A percentile compares a stretch with the other conserved stretches of the same genome.
phyloP scores from a whole-genome alignment of 1,139 yeast genomes.

The Yamadazyma kanchanaburiensis region DNA sequence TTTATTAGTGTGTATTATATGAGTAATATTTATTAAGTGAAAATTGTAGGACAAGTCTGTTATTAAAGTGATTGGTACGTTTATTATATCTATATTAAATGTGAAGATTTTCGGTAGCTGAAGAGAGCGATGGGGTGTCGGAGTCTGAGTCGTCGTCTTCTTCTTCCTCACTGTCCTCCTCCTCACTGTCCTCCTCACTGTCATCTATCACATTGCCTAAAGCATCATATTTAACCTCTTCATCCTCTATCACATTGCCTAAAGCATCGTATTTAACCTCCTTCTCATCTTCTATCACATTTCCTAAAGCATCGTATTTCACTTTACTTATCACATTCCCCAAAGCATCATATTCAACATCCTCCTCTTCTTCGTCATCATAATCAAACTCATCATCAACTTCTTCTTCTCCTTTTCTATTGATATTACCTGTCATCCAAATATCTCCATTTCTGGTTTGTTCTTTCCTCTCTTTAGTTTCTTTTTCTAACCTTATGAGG shows the following conservation, averaged over 20 bases:
- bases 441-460: conserved; percentile 55
- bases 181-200: conserved; percentile 5
- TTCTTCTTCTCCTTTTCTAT: conserved; percentile 29
- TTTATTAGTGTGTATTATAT: conserved; percentile 1
- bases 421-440: conserved; percentile 80
- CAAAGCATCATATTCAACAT: conserved; percentile 13
- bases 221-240: conserved; percentile 3
- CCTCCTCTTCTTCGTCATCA: conserved; percentile 8
- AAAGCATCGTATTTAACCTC: conserved; percentile 4
- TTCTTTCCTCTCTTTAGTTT: conserved; percentile 60
- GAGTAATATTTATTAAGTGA: neutral
- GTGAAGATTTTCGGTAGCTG: conserved; percentile 14
- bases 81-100: neutral
- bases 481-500: conserved; percentile 66
- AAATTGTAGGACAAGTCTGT: too few species aligned
- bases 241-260: conserved; percentile 5
- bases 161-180: conserved; percentile 5
- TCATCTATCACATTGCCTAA: conserved; percentile 1
- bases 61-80: too few species aligned
- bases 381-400: conserved; percentile 11
- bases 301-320: conserved; percentile 5
- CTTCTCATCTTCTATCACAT: conserved; percentile 3
- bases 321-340: conserved; percentile 10
- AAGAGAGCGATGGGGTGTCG: conserved; percentile 10
- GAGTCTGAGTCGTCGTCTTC: conserved; percentile 10